Evolutionary conservation across 352 stramenopile species (phyloP), one percentile per base, ranked within the genome.

Genomic region (Globisporangium cederbergense): DNA sequence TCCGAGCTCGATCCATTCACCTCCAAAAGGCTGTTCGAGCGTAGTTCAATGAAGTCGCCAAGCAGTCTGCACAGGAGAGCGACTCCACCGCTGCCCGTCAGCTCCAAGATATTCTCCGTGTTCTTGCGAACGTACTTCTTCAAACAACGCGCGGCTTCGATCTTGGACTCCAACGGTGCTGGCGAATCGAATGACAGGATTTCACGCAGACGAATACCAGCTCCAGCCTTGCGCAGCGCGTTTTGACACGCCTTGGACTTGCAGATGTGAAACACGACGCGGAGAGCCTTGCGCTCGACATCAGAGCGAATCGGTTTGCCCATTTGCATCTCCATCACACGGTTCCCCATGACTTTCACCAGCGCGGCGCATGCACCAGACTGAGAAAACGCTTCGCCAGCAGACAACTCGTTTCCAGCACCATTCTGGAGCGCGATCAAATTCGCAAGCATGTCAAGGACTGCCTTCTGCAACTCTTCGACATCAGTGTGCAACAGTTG

Each of bases 51-150:
- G 45, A 93, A 90, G 30, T 88, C 76, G 18, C 72, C 78, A 7
- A 93, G 61, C 13, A 89, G 52, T 6, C 63, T 67, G 42, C 82
- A 87, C 50, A 95, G 56, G 32, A 86, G 60, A 28, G 64, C 58
- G 34, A 93, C 74, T 0, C 83, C 83, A 34, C 79, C 79, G 42
- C 84, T 74, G 16, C 76, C 66, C 0, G 73, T 81, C 28, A 93
- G 72, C 38, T 94, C 83, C 5, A 74, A 55, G n/a, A 86, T 88
- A 55, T 92, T 94, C 5, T 86, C 77, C 6, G 68, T 58, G 59
- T 93, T 93, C 60, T 93, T 88, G 22, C 74, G 65, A 34, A 93
- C 78, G 61, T 83, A 96, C 43, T 76, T 76, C 45, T 89, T 90
- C 28, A 96, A 42, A 36, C 87, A 93, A 5, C 83, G 77, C 2